A percentile compares a stretch with the other conserved stretches of the same genome.
Conservation (phyloP, 1,284 basidiomycete genomes). For the Cutaneotrichosporon mucoides region DNA sequence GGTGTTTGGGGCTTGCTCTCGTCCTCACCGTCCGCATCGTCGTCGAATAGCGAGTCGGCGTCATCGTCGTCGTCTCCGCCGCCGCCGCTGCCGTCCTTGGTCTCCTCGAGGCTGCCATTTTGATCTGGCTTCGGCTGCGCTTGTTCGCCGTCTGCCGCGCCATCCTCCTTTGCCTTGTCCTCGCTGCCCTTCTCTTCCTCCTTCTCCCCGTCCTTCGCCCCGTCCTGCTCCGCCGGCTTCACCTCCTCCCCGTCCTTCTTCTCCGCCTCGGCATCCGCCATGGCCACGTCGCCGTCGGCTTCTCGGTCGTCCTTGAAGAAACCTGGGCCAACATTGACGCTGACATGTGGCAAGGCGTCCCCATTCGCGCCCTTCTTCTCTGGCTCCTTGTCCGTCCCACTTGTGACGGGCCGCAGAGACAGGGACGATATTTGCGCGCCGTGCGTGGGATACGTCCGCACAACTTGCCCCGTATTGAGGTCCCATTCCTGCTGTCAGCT, state of each 20-base stretch:
- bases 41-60: slow-evolving; percentile 40
- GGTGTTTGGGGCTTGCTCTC: slow-evolving; percentile 19
- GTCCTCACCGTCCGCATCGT: slow-evolving; percentile 39
- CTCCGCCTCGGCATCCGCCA: slow-evolving; percentile 13
- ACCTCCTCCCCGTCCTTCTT: slow-evolving; percentile 16
- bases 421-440: slow-evolving; percentile 81
- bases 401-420: slow-evolving; percentile 62
- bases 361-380: slow-evolving; percentile 1
- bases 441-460: slow-evolving; percentile 75
- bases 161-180: background rate
- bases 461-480: slow-evolving; percentile 79
- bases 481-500: slow-evolving; percentile 80
- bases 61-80: slow-evolving; percentile 12
- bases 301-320: slow-evolving; percentile 30
- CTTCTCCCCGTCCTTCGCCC: slow-evolving; percentile 4
- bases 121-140: background rate
- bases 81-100: background rate
- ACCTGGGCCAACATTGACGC: slow-evolving; percentile 33
- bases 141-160: background rate
- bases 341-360: slow-evolving; percentile 19
- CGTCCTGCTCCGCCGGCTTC: slow-evolving; percentile 11
- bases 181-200: background rate
- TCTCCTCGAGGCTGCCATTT: background rate
- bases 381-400: slow-evolving; percentile 1
- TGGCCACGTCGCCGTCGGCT: slow-evolving; percentile 5